These are phyloP conservation scores for Backusella circina DNA, from an alignment of 192 early-diverging fungal genomes.

Conservation along the genomic window DNA sequence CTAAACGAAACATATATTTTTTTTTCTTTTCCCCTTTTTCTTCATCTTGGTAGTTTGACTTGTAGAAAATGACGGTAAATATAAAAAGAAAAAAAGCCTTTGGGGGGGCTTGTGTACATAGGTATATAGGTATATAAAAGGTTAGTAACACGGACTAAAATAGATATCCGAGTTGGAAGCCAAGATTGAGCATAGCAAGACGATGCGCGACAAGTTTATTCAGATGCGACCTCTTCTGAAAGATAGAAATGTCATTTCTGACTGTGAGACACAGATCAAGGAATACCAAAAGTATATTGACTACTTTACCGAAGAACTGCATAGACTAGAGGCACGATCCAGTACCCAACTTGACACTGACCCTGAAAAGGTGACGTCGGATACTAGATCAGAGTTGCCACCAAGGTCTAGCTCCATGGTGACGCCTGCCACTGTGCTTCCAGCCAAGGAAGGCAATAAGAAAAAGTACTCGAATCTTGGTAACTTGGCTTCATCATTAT, in stretches of 20 bases:
- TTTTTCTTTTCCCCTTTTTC: neutral
- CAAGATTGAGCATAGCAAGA: conserved; percentile 33
- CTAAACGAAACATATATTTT: neutral
- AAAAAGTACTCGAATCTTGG: conserved; percentile 25
- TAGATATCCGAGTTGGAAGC: conserved; percentile 36
- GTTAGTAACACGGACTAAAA: conserved; percentile 2
- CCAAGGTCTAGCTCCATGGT: conserved; percentile 19
- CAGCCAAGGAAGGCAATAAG: neutral
- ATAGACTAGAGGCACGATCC: conserved; percentile 54
- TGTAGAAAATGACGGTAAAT: conserved; percentile 3
- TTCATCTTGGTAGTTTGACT: neutral
- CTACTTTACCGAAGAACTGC: conserved; percentile 63
- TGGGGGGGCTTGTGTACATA: neutral
- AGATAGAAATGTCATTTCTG: conserved; percentile 60
- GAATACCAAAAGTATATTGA: conserved; percentile 66
- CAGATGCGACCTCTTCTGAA: conserved; percentile 53
- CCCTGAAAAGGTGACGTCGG: neutral
- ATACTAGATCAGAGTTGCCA: neutral
- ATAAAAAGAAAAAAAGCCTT: neutral
- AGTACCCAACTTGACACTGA: conserved; percentile 4
- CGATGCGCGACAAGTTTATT: conserved; percentile 43
- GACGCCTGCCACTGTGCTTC: neutral
- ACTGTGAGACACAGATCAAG: conserved; percentile 69
- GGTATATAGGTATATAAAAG: neutral
- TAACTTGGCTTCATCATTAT: conserved; percentile 16